phyloP scores from a whole-genome alignment of 352 stramenopile genomes.

The Thalassiosira ordinaria region DNA sequence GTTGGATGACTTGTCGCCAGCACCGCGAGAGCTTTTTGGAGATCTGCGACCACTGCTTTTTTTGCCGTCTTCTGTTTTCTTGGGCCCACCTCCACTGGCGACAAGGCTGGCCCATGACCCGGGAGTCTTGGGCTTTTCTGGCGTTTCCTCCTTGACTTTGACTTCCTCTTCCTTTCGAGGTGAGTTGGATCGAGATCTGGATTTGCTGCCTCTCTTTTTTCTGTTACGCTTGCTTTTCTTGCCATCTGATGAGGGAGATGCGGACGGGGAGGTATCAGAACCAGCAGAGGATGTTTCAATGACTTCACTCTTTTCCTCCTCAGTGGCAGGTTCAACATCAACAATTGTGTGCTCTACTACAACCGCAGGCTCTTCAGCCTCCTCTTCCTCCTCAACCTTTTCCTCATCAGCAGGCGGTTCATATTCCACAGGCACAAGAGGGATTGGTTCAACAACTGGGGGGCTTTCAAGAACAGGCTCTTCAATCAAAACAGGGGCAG shows the following conservation, averaged over 20 bases:
- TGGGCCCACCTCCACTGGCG: constrained; percentile 52
- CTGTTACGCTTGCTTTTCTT: constrained; percentile 38
- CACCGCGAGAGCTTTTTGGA: constrained; percentile 11
- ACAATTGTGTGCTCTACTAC: constrained; percentile 9
- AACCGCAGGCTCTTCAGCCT: constrained; percentile 5
- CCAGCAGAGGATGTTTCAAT: constrained; percentile 15
- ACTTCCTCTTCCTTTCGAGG: constrained; percentile 18
- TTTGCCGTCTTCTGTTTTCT: constrained; percentile 1
- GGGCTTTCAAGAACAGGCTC: constrained; percentile 4
- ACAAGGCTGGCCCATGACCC: constrained; percentile 82
- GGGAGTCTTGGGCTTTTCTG: constrained; percentile 63
- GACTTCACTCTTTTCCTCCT: constrained; percentile 56
- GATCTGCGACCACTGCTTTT: constrained; percentile 13
- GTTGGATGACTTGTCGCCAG: constrained; percentile 28
- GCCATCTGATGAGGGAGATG: constrained; percentile 19
- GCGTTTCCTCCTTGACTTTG: constrained; percentile 31
- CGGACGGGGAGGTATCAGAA: constrained; percentile 27
- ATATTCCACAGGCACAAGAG: constrained; percentile 29
- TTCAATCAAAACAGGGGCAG: neutral
- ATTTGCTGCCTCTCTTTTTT: constrained; percentile 42
- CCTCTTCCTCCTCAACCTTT: constrained; percentile 50
- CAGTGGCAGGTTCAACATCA: constrained; percentile 49
- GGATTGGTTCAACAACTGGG: neutral
- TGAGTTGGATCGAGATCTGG: constrained; percentile 42
- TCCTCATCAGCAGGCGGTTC: constrained; percentile 41